Evolutionary conservation across 139 green algal species (phyloP).

Genomic region (Tetradesmus obliquus): DNA sequence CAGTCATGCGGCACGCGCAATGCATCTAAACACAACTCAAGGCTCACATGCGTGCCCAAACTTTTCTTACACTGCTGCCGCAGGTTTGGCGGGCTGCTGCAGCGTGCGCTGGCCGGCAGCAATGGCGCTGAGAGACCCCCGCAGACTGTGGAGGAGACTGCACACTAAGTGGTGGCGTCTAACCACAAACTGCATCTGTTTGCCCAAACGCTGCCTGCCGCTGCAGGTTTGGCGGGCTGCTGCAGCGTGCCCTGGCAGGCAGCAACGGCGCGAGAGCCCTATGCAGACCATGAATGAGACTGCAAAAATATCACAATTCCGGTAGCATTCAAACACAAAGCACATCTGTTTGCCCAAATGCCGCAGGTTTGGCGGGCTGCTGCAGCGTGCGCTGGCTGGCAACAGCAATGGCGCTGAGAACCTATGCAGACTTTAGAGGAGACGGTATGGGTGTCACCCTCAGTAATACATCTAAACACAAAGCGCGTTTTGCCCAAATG

Average conservation of each 20-base stretch:
- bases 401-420: background rate
- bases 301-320: too few species aligned
- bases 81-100: constrained; percentile 28
- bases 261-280: background rate
- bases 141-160: too few species aligned
- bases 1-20: too few species aligned
- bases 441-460: too few species aligned
- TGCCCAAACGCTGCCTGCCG: background rate
- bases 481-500: background rate
- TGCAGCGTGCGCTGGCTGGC: constrained; percentile 4
- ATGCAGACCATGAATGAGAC: constrained; percentile 42
- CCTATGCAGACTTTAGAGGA: too few species aligned
- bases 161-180: background rate
- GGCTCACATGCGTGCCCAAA: background rate
- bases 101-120: background rate
- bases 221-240: constrained; percentile 25
- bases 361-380: constrained; percentile 17
- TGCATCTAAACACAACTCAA: too few species aligned
- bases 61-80: background rate
- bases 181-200: background rate
- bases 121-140: background rate
- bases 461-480: too few species aligned
- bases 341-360: background rate
- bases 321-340: too few species aligned
- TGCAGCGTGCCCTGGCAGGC: constrained; percentile 5